Evolutionary conservation across 306 rosid genomes (phyloP), one percentile per base, ranked within the genome.

Genomic region (Erythrophleum fordii): DNA sequence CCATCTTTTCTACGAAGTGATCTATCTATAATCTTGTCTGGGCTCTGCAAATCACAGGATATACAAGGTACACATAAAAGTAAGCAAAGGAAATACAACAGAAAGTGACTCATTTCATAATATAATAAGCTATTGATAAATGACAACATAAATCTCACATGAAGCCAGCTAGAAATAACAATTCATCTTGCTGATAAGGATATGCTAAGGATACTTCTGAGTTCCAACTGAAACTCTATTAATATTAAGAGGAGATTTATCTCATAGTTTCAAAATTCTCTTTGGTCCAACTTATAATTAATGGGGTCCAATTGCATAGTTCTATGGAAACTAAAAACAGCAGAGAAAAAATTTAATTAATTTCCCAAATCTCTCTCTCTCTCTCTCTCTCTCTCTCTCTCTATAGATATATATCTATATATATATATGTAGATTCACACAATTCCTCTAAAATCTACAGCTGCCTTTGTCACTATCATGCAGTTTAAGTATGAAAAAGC

Each of bases 11-110:
- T 89, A 34, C 41, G 83, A 80, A 93, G 92, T 46, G 90, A 81
- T 83, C 84, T 91, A 82, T 89, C 86, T 72, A 69, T 79, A 64
- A 93, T 93, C 88, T 91, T 94, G 0, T 91, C 92, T 70, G 87
- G 89, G 83, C 87, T 86, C 97, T 93, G 93, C 73, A 87, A 84
- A 81, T 55, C 73, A 83, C 31, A 55, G 11, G 60, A 79, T 41
- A 46, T 61, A 75, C 64, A 78, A 82, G 72, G 72, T 17, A 75
- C 17, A 37, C 28, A 67, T 73, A 18, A 72, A 39, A 31, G 76
- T 69, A 52, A 14, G 64, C 61, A 61, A 84, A 80, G n/a, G 18
- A 75, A 75, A 53, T 58, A 42, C 46, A 12, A 41, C 14, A 31
- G 20, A 22, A 35, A 69, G 59, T 22, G 41, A 51, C 59, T 53